A percentile compares a stretch with the other conserved stretches of the same genome.
These are phyloP conservation scores for Sporisorium graminicola DNA, from an alignment of 1,284 basidiomycete species.

Conservation along the genomic window DNA sequence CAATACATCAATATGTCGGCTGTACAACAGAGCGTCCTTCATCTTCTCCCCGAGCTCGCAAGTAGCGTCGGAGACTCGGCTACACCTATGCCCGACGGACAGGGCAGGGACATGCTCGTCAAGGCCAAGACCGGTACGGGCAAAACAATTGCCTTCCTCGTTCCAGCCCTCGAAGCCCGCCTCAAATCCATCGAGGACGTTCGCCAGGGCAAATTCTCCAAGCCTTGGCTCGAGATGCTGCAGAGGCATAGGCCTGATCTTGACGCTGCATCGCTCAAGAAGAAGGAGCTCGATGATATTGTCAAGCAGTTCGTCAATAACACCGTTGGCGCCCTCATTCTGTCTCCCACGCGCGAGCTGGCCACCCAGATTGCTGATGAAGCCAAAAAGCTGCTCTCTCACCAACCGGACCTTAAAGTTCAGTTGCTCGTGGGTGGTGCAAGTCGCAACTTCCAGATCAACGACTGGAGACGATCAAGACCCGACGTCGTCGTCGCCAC, in stretches of 20 bases:
- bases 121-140: conserved; percentile 70
- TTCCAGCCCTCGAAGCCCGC: conserved; percentile 68
- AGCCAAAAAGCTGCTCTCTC: conserved; percentile 78
- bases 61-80: conserved; percentile 26
- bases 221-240: conserved; percentile 51
- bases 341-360: conserved; percentile 93
- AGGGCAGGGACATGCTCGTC: conserved; percentile 68
- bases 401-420: conserved; percentile 74
- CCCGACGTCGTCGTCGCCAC: conserved; percentile 93
- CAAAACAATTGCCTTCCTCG: conserved; percentile 69
- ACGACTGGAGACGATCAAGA: conserved; percentile 76
- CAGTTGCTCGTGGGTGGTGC: conserved; percentile 85
- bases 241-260: conserved; percentile 64
- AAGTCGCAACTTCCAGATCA: conserved; percentile 78
- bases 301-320: conserved; percentile 55
- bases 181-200: conserved; percentile 62
- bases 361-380: conserved; percentile 94
- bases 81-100: conserved; percentile 50
- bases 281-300: conserved; percentile 40
- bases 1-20: conserved; percentile 81
- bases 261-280: conserved; percentile 49
- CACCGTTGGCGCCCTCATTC: conserved; percentile 81
- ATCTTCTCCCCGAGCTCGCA: conserved; percentile 73
- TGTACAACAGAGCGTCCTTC: conserved; percentile 85
- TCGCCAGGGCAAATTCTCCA: conserved; percentile 37